These are phyloP conservation scores for Esteya vermicola DNA, from an alignment of 2,329 filamentous ascomycete genomes.

Conservation along the genomic window DNA sequence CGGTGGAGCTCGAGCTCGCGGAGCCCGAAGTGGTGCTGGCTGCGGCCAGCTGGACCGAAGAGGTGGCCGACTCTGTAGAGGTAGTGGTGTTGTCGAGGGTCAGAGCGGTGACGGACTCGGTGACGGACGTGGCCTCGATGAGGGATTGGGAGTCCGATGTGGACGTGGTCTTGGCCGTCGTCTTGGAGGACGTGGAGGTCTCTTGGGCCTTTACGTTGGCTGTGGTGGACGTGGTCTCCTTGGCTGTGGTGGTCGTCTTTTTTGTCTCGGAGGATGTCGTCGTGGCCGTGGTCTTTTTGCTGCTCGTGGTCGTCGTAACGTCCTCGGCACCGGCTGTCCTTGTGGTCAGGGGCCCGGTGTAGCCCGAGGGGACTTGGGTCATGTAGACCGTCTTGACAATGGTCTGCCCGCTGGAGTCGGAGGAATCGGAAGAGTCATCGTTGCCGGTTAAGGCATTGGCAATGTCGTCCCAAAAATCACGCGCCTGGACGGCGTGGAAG, in stretches of 20 bases:
- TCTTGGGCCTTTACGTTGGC: conserved; percentile 1
- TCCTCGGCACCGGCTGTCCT: neutral
- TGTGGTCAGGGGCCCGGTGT: conserved; percentile 4
- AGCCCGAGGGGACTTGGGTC: conserved; percentile 1
- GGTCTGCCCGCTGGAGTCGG: neutral
- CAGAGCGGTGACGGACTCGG: neutral
- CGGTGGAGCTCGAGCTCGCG: neutral
- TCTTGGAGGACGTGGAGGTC: conserved; percentile 1
- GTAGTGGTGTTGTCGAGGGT: neutral
- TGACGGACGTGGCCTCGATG: neutral
- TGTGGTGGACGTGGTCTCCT: neutral
- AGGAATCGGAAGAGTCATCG: no score
- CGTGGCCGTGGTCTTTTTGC: neutral
- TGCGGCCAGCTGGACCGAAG: neutral
- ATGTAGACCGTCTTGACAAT: conserved; percentile 3
- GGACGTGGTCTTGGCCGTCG: neutral
- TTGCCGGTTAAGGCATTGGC: conserved; percentile 6
- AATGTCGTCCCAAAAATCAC: conserved; percentile 8
- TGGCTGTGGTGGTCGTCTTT: neutral
- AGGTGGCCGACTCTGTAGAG: neutral
- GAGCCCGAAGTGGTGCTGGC: neutral
- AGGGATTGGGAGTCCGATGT: neutral
- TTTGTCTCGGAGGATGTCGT: neutral
- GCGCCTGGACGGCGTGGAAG: neutral
- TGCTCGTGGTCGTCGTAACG: neutral